These are phyloP conservation scores for Calonectria pteridis DNA, from an alignment of 2,329 filamentous ascomycete genomes.

Conservation along the genomic window DNA sequence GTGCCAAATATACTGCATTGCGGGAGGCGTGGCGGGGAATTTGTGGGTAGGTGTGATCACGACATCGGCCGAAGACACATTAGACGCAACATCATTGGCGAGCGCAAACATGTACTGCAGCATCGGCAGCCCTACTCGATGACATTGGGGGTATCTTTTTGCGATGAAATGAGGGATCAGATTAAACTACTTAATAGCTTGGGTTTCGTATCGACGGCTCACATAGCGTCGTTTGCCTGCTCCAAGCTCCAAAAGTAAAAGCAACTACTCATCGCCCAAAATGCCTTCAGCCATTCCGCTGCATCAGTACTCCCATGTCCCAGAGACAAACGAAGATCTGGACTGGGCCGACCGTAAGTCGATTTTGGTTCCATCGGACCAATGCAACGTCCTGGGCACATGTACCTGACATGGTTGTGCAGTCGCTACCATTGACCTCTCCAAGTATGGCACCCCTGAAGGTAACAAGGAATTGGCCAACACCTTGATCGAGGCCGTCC, in stretches of 20 bases:
- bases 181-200: conserved; percentile 14
- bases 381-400: not conserved
- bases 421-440: conserved; percentile 52
- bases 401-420: not conserved
- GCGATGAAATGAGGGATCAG: not conserved
- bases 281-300: conserved; percentile 50
- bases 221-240: not conserved
- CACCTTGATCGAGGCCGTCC: conserved; percentile 49
- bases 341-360: conserved; percentile 53
- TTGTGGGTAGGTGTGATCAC: conserved; percentile 27
- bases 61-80: conserved; percentile 19
- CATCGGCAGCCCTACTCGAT: not conserved
- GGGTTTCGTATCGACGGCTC: not conserved
- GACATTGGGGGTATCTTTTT: not conserved
- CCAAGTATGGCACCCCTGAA: conserved; percentile 48
- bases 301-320: conserved; percentile 51
- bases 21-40: conserved; percentile 1
- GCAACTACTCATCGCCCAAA: conserved; percentile 12
- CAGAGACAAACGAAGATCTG: conserved; percentile 52
- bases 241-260: not conserved
- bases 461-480: conserved; percentile 47
- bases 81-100: conserved; percentile 7
- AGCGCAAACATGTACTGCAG: not conserved
- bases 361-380: no score
- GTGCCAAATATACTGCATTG: conserved; percentile 6